Evolutionary conservation across 1,284 basidiomycete species (phyloP).

Genomic region (Chalciporus sp.): DNA sequence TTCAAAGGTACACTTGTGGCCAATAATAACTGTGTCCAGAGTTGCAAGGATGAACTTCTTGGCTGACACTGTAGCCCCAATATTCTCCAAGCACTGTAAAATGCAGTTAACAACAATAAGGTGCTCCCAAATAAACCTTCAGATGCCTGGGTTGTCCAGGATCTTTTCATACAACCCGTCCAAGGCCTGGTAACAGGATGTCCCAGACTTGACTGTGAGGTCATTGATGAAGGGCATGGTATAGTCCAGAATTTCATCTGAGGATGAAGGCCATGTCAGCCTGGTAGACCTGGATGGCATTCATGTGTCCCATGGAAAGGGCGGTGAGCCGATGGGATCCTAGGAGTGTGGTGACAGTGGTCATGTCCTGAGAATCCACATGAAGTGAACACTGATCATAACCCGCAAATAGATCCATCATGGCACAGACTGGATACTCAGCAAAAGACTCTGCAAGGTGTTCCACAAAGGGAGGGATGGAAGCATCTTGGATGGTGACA

Average conservation of each 20-base stretch:
- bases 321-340: conserved; percentile 10
- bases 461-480: conserved; percentile 15
- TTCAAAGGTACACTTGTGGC: conserved; percentile 30
- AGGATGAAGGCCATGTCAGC: too few relatives aligned
- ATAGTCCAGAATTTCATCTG: too few relatives aligned
- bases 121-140: conserved; percentile 29
- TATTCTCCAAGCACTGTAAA: conserved; percentile 15
- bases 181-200: background rate
- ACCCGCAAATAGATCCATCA: conserved; percentile 15
- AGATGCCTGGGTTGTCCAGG: conserved; percentile 8
- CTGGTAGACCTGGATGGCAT: too few relatives aligned
- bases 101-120: background rate
- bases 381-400: conserved; percentile 15
- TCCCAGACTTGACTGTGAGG: background rate
- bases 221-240: background rate
- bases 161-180: conserved; percentile 1
- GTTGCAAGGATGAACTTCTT: conserved; percentile 28
- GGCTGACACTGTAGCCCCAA: conserved; percentile 29
- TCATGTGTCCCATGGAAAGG: conserved; percentile 8
- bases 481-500: conserved; percentile 26
- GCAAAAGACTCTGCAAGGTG: conserved; percentile 17
- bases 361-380: conserved; percentile 2
- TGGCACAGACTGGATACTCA: conserved; percentile 5
- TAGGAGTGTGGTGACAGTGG: conserved; percentile 16
- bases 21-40: conserved; percentile 20